Evolutionary conservation across 345 rosid species (phyloP).

Genomic region (Alliaria petiolata): DNA sequence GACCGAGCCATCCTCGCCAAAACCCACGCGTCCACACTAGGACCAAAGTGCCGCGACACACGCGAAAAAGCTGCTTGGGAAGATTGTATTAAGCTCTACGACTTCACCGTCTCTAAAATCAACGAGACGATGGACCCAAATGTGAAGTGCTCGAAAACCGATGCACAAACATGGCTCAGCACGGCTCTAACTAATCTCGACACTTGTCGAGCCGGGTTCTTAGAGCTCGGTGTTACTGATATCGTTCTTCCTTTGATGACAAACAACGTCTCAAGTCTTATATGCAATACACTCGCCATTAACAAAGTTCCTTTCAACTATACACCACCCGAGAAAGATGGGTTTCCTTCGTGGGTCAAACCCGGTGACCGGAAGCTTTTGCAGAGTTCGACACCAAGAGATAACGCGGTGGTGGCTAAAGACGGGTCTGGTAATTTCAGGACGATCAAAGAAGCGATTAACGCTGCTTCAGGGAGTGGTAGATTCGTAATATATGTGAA

Average conservation of each 20-base stretch:
- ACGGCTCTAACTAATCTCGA: constrained; percentile 83
- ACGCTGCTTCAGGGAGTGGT: constrained; percentile 57
- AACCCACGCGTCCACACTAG: constrained; percentile 37
- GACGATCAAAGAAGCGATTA: constrained; percentile 63
- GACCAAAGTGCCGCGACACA: constrained; percentile 48
- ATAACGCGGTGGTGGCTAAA: constrained; percentile 73
- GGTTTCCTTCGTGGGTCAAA: constrained; percentile 78
- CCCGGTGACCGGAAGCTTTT: constrained; percentile 72
- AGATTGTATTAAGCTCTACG: constrained; percentile 60
- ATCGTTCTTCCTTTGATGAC: constrained; percentile 57
- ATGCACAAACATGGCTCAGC: constrained; percentile 90
- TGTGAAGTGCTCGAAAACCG: constrained; percentile 52
- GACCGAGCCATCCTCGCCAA: constrained; percentile 52
- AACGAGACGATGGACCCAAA: constrained; percentile 48
- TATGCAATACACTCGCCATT: constrained; percentile 66
- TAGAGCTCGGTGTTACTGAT: constrained; percentile 63
- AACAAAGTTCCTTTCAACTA: constrained; percentile 52
- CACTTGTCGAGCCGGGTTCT: constrained; percentile 66
- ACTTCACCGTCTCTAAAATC: constrained; percentile 42
- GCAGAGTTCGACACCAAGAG: constrained; percentile 47
- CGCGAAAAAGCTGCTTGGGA: constrained; percentile 68
- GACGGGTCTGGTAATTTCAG: constrained; percentile 77
- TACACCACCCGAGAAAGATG: constrained; percentile 37
- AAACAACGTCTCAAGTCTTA: constrained; percentile 66
- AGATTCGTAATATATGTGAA: constrained; percentile 74